These are phyloP conservation scores for Macrophomina pseudophaseolina DNA, from an alignment of 2,329 filamentous ascomycete species.

Conservation along the genomic window DNA sequence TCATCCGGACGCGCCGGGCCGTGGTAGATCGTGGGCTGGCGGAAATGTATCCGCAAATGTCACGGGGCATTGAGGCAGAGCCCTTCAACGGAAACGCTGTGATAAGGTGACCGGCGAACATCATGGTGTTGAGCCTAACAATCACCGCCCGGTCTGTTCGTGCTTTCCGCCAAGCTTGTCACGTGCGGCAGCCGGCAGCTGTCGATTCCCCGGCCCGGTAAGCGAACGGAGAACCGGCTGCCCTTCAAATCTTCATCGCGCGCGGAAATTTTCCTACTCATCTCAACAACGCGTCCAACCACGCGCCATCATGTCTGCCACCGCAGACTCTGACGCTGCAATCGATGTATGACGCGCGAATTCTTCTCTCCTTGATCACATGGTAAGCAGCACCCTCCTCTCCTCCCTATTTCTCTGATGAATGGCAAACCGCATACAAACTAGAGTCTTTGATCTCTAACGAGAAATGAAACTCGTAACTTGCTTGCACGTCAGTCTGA, in stretches of 20 bases:
- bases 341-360: background rate
- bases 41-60: conserved; percentile 7
- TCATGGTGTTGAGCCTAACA: conserved; percentile 1
- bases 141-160: background rate
- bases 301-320: conserved; percentile 8
- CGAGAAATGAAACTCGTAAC: conserved; percentile 47
- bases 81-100: background rate
- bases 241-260: conserved; percentile 7
- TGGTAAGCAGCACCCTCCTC: background rate
- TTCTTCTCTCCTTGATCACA: background rate
- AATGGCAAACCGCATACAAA: conserved; percentile 48
- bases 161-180: background rate
- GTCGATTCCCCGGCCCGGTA: conserved; percentile 16
- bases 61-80: background rate
- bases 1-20: background rate
- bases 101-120: background rate
- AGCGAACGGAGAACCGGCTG: conserved; percentile 14
- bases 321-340: background rate
- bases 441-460: conserved; percentile 52
- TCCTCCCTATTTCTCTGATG: conserved; percentile 40
- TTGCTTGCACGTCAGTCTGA: conserved; percentile 53
- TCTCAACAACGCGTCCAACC: conserved; percentile 14
- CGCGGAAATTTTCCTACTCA: conserved; percentile 10
- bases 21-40: background rate
- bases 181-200: background rate